A percentile compares a stretch with the other conserved stretches of the same genome.
Conservation (phyloP, 176 grass and related monocot species). For the Aegilops umbellulata region DNA sequence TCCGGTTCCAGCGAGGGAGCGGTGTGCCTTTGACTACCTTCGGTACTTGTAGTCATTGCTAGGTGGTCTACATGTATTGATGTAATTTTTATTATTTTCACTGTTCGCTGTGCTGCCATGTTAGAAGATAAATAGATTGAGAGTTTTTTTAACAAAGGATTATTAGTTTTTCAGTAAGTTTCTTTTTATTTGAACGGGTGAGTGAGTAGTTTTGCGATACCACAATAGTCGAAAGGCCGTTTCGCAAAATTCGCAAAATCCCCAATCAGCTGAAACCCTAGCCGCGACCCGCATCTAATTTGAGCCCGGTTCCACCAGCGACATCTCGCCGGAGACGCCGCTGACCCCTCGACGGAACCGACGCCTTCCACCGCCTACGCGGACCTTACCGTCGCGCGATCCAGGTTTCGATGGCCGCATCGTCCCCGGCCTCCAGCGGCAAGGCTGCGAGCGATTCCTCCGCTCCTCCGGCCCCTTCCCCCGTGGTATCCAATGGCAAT, state of each 20-base stretch:
- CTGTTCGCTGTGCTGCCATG: too few species aligned
- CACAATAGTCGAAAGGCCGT: background rate
- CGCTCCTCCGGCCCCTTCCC: slow-evolving; percentile 27
- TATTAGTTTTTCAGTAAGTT: too few species aligned
- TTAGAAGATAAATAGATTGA: too few species aligned
- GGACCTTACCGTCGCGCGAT: background rate
- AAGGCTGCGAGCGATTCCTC: slow-evolving; percentile 35
- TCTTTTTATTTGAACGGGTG: too few species aligned
- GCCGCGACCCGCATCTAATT: background rate
- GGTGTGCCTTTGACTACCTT: too few species aligned
- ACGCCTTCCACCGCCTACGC: background rate
- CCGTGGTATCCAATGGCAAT: slow-evolving; percentile 46
- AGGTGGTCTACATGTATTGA: too few species aligned
- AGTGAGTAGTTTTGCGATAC: too few species aligned
- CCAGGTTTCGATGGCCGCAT: slow-evolving; percentile 4
- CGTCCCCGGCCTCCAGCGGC: slow-evolving; percentile 15
- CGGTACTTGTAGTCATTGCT: too few species aligned
- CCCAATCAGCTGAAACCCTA: background rate
- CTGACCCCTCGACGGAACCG: background rate
- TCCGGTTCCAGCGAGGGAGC: too few species aligned
- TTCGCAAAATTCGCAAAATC: background rate
- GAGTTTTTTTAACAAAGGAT: too few species aligned
- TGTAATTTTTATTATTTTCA: too few species aligned
- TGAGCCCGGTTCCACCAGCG: background rate
- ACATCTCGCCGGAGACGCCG: background rate